phyloP scores from a whole-genome alignment of 768 basidiomycete genomes.

The Arthromyces matolae region DNA sequence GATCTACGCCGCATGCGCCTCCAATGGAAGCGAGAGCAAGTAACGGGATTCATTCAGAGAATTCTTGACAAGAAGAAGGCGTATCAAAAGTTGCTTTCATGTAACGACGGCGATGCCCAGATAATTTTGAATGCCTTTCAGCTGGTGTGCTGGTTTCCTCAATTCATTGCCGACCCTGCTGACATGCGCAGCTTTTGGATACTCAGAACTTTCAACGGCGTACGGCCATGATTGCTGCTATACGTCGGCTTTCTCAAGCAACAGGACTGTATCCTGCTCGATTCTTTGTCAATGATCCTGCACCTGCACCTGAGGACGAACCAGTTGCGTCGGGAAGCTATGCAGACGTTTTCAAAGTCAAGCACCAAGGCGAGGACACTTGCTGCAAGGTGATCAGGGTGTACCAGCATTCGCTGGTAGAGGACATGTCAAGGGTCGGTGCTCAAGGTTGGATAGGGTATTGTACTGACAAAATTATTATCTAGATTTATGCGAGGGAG shows the following conservation, averaged over 20 bases:
- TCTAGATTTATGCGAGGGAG: constrained; percentile 11
- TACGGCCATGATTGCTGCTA: constrained; percentile 4
- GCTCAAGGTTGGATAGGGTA: background rate
- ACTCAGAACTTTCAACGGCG: background rate
- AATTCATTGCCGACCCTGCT: no score
- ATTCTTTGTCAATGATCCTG: background rate
- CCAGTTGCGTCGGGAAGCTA: constrained; percentile 1
- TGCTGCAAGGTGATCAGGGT: constrained; percentile 8
- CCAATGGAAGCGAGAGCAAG: background rate
- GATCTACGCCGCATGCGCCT: background rate
- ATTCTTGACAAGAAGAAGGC: background rate
- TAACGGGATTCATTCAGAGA: background rate
- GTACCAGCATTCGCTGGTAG: background rate
- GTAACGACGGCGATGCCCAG: background rate
- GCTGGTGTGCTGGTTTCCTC: background rate
- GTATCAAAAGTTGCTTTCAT: background rate
- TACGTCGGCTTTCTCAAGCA: constrained; percentile 1
- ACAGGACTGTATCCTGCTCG: constrained; percentile 1
- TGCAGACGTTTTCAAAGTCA: constrained; percentile 4
- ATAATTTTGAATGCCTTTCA: background rate
- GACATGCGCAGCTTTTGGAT: background rate
- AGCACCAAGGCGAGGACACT: background rate
- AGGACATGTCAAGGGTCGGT: constrained; percentile 4
- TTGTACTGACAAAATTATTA: background rate
- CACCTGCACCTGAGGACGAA: background rate